Evolutionary conservation across 306 rosid genomes (phyloP), one percentile per base, ranked within the genome.

Genomic region (Gastrolobium villosum): DNA sequence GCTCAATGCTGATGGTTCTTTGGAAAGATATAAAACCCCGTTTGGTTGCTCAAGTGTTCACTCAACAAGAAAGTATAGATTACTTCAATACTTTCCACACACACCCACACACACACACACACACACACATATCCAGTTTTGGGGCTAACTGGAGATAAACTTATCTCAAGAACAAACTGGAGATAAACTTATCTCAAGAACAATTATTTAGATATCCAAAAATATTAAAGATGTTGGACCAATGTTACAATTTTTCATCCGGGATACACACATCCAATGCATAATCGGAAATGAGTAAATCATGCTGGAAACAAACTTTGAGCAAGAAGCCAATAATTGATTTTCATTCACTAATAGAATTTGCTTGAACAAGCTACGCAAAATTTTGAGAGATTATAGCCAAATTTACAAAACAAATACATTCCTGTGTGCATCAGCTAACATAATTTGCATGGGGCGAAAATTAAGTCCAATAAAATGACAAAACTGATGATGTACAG

Each of bases 401-500:
- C 48, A 69, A 20, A 69, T 9, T 65, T 40, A 41, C 35, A 35
- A 46, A 10, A 1, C 65, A 40, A 39, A 53, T 77, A 65, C 56
- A 55, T 67, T 54, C 44, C 4, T 28, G 35, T 66, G 43, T 8
- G 32, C 46, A 39, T 28, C 3, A 50, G 53, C 65, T 66, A 43
- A 52, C 65, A 52, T 11, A 68, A 37, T 66, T 37, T 61, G 65
- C 40, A 61, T 31, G 36, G 36, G 62, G 57, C 32, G 70, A 50
- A 14, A 14, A 46, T 39, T 64, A 78, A 78, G 55, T 66, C 73
- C 75, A 73, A 82, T 84, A 46, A 56, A 74, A 72, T 66, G 81
- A 85, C 90, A 90, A 89, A 91, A 87, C 86, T 87, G 85, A 77
- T 87, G 72, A 85, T 83, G 86, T 87, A 85, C 93, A 89, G 39